Percentiles rank a stretch among this genome's conserved stretches.
phyloP scores from a whole-genome alignment of 2,329 filamentous ascomycete species.

The Penicillium olsonii region DNA sequence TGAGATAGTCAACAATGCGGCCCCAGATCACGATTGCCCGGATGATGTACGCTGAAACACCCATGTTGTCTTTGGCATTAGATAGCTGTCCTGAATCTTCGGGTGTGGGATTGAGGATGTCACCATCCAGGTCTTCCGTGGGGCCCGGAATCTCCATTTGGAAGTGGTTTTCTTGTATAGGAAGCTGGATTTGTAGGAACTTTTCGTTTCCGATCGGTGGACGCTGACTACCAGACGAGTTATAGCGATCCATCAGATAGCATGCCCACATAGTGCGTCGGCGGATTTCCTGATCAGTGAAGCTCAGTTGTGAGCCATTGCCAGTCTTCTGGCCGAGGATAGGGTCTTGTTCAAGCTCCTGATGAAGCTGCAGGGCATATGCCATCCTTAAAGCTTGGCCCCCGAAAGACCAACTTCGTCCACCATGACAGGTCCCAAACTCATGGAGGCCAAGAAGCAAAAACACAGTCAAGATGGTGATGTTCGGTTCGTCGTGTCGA shows the following conservation, averaged over 20 bases:
- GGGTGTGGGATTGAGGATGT: constrained; percentile 63
- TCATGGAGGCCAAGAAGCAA: constrained; percentile 88
- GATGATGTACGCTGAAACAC: constrained; percentile 87
- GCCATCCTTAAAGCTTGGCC: constrained; percentile 97
- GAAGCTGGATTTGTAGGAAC: constrained; percentile 83
- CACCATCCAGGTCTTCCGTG: constrained; percentile 79
- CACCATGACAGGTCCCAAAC: constrained; percentile 95
- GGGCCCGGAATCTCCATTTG: constrained; percentile 86
- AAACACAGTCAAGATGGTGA: constrained; percentile 90
- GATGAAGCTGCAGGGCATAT: constrained; percentile 90
- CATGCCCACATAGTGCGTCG: constrained; percentile 97
- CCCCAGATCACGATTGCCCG: constrained; percentile 87
- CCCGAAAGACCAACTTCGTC: constrained; percentile 91
- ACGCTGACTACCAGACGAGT: constrained; percentile 89
- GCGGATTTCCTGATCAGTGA: constrained; percentile 90
- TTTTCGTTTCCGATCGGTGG: constrained; percentile 91
- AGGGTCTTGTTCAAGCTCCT: constrained; percentile 82
- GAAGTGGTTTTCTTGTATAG: constrained; percentile 86
- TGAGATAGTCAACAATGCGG: constrained; percentile 82
- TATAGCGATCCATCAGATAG: constrained; percentile 96
- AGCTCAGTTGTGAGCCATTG: constrained; percentile 69
- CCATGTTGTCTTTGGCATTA: constrained; percentile 82
- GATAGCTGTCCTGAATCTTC: constrained; percentile 65
- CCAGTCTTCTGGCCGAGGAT: constrained; percentile 58
- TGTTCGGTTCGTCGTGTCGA: constrained; percentile 91